A percentile compares a stretch with the other conserved stretches of the same genome.
These are phyloP conservation scores for Linnemannia schmuckeri DNA, from an alignment of 192 early-diverging fungal species.

Conservation along the genomic window DNA sequence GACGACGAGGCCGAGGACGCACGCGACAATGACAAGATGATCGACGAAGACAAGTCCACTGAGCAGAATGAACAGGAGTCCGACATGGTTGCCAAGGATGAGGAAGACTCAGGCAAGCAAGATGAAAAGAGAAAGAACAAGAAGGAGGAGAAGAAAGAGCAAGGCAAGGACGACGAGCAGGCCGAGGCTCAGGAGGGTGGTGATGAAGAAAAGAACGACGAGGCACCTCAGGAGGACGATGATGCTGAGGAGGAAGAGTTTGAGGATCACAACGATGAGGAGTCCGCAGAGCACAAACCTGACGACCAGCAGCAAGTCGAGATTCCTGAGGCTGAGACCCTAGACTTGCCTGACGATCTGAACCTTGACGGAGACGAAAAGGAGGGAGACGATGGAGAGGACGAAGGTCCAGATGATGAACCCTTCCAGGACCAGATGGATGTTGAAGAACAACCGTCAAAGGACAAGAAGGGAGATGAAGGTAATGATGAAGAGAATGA, in stretches of 20 bases:
- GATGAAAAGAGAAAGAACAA: slow-evolving; percentile 67
- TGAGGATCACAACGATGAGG: slow-evolving; percentile 59
- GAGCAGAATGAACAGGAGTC: slow-evolving; percentile 63
- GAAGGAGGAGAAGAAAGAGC: slow-evolving; percentile 55
- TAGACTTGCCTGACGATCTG: slow-evolving; percentile 85
- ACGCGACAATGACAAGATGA: slow-evolving; percentile 79
- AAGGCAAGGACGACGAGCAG: slow-evolving; percentile 57
- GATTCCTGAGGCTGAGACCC: slow-evolving; percentile 78
- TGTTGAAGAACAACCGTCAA: slow-evolving; percentile 46
- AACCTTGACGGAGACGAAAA: slow-evolving; percentile 75
- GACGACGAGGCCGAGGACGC: slow-evolving; percentile 77
- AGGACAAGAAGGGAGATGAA: slow-evolving; percentile 36
- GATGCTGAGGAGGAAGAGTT: slow-evolving; percentile 67
- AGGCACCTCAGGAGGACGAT: slow-evolving; percentile 48
- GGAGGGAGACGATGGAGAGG: slow-evolving; percentile 55
- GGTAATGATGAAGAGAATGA: slow-evolving; percentile 58
- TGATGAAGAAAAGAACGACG: slow-evolving; percentile 61
- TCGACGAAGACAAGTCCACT: slow-evolving; percentile 67
- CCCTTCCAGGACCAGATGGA: slow-evolving; percentile 59
- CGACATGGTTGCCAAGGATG: slow-evolving; percentile 77
- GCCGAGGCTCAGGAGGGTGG: slow-evolving; percentile 60
- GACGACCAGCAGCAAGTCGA: slow-evolving; percentile 64
- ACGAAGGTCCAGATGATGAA: slow-evolving; percentile 56
- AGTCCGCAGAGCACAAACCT: slow-evolving; percentile 62
- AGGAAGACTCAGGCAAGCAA: slow-evolving; percentile 61